Evolutionary conservation across 805 yeast genomes (phyloP), one percentile per base, ranked within the genome.

Genomic region (Blastobotrys mokoenaii): DNA sequence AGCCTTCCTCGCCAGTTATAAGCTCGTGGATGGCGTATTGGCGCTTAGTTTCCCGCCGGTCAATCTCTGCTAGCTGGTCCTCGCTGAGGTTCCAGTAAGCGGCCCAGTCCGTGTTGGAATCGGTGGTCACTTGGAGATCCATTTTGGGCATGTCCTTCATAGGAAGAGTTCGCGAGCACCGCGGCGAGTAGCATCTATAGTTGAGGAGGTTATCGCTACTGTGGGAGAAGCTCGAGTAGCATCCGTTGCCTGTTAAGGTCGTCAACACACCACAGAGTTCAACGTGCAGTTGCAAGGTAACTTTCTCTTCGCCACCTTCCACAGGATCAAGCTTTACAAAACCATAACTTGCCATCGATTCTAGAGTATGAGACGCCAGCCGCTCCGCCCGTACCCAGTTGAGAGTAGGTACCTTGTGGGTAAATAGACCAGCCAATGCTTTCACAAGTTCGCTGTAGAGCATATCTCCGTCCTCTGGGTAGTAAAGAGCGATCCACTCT

Each of bases 11-110:
- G 40, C 79, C 74, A 46, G 78, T 70, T 25, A 86, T 76, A 40
- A 85, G 65, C 58, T 86, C 95, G 62, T 82, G 87, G 3, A 84
- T 73, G 46, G 80, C 78, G 46, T 85, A 80, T 59, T 86, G 95
- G 32, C 78, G 70, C 54, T 77, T 77, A n/a, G 79, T 68, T 45
- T 77, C 76, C 9, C 63, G 47, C 37, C 46, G 51, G n/a, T 51
- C 51, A 11, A 61, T 38, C 25, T 49, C 53, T 1, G 38, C 46
- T 39, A 60, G 46, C 27, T 45, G 39, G 17, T 49, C 58, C 6
- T 57, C 59, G 8, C 41, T 41, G 1, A 52, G 33, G 10, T 44
- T 47, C 65, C 65, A 64, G 40, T 42, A 53, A 9, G 48, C 40
- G 6, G 57, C 55, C 60, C 60, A 56, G 35, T 61, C 63, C 12